A percentile compares a stretch with the other conserved stretches of the same genome.
Evolutionary conservation across 2,329 filamentous ascomycete species (phyloP).

Genomic region (Neofusicoccum sp.): DNA sequence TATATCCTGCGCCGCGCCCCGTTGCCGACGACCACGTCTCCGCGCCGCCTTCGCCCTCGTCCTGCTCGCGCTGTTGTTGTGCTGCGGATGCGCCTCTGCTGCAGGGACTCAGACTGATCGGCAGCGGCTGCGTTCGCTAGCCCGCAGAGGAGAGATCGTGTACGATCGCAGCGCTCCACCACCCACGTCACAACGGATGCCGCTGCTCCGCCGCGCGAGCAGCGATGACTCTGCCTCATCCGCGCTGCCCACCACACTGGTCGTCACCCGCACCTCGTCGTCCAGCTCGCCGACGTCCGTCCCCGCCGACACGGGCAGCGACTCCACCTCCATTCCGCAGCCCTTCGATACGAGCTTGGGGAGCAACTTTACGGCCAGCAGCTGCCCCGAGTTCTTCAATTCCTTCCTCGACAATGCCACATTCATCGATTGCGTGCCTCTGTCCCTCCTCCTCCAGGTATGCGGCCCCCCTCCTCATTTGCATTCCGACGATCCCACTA

Average conservation of each 20-base stretch:
- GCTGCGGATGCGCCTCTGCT: constrained; percentile 17
- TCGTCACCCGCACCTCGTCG: constrained; percentile 5
- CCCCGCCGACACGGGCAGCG: constrained; percentile 21
- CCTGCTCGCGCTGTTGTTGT: constrained; percentile 19
- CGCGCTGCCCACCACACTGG: constrained; percentile 18
- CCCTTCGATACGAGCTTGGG: constrained; percentile 53
- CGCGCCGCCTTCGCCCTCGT: not conserved
- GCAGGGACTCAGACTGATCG: constrained; percentile 19
- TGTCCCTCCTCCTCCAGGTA: constrained; percentile 83
- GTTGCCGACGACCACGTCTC: not conserved
- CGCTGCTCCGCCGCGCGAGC: constrained; percentile 7
- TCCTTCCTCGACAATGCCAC: constrained; percentile 65
- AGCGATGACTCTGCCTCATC: constrained; percentile 16
- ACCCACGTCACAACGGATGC: constrained; percentile 13
- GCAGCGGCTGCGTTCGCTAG: constrained; percentile 14
- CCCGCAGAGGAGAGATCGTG: constrained; percentile 20
- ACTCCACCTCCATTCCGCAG: constrained; percentile 35
- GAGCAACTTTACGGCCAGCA: constrained; percentile 54
- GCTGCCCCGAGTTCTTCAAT: constrained; percentile 70
- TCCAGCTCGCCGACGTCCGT: not conserved
- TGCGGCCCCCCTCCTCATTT: constrained; percentile 29
- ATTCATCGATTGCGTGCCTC: constrained; percentile 75
- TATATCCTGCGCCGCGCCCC: constrained; percentile 5
- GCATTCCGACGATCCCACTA: constrained; percentile 21
- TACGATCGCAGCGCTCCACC: constrained; percentile 16